Evolutionary conservation across 2,329 filamentous ascomycete genomes (phyloP), one percentile per base, ranked within the genome.

Genomic region (Pseudogymnoascus sp.): DNA sequence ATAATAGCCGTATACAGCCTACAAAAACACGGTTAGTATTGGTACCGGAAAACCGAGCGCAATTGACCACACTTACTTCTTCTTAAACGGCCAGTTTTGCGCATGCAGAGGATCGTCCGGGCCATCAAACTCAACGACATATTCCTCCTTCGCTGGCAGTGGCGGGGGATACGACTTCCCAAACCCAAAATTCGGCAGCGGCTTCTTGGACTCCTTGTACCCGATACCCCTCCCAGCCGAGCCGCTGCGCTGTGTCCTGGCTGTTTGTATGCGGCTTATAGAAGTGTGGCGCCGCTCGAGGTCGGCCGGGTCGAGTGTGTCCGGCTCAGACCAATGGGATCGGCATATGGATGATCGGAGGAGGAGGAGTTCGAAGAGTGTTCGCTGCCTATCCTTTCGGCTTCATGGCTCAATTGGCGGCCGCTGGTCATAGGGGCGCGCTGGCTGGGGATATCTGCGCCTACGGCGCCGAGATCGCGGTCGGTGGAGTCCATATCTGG

Each of bases 121-220:
- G 0, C 91, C 92, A 68, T 93, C 88, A 71, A 96, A 96, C 74
- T 91, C 89, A 45, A 93, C 89, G 0, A 92, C 88, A 71, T 93
- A 93, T 66, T 90, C 85, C 69, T 93, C 89, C 68, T 82, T 80
- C 12, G 86, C 84, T 1, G 89, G 88, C 43, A 93, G 72, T 0
- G 78, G 79, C 3, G 89, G 89, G 2, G 90, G 90, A 69, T 85
- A 91, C 0, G 86, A 80, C 75, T 91, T 93, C n/a, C 87, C 88
- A 62, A 80, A 85, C 37, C 89, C 89, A 73, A 92, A 90, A 5
- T 77, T 75, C 1, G 89, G 89, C 62, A 92, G 71, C 0, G 88
- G 86, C 70, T 76, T 85, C 62, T 68, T 78, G 4, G 79, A 84
- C 59, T 83, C 78, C 71, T 74, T 78, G 14, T 64, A 62, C 38